Base-by-base conservation (phyloP, 2,329 filamentous ascomycete genomes). In the Botrytis paeoniae region DNA sequence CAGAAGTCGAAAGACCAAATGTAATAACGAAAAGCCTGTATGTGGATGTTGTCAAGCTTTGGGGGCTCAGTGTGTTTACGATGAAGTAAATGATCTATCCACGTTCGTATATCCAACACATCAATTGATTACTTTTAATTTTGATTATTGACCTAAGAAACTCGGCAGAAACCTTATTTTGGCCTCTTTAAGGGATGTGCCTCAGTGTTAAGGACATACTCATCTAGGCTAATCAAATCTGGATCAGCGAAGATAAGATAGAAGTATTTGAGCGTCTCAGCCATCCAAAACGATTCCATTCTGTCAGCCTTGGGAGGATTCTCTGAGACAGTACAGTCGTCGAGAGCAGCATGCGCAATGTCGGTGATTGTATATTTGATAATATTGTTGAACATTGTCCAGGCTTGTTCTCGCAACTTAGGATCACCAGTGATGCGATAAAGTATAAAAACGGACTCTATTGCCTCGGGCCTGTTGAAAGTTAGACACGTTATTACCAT, bases 391-490 rank as follows among this genome's bases (percentile, higher is more conserved):
- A 85, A 86, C 84, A 86, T 86, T 54, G 80, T 82, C 84, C 85
- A 86, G 2, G 83, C 85, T 1, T 80, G 80, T 48, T 85, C 83
- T 66, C 82, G 82, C 64, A 82, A 78, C 10, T 76, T 66, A 35
- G 71, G 65, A 54, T 79, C 76, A 2, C 75, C 79, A 25, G 79
- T 80, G 4, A 80, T 73, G 3, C 79, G 79, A 65, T 80, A 80
- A 84, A 92, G 87, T 79, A 90, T 87, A 81, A 89, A 92, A 14
- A 92, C 87, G 7, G 88, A 90, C 80, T 92, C 89, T 69, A 91
- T 91, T 7, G 89, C 89, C 80, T 91, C 89, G 14, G 89, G 89
- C 80, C 87, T 75, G 18, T 48, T 54, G 3, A 20, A 29, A 39
- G 39, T 39, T 74, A 48, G 71, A 69, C 9, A 7, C 12, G 48